phyloP scores from a whole-genome alignment of 371 early-diverging fungal genomes.

The Syncephalis plumigaleata region DNA sequence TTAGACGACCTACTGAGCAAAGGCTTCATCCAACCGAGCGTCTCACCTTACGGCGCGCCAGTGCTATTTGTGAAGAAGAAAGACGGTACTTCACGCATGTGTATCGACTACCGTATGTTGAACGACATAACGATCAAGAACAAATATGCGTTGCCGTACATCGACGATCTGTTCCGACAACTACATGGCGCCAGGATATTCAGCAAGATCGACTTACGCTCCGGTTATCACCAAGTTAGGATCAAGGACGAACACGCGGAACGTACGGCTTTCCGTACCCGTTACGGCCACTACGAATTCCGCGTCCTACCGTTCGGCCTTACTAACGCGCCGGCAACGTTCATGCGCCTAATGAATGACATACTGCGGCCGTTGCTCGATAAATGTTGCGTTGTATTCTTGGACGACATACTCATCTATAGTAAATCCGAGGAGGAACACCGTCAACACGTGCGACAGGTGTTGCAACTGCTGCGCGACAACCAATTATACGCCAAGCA shows the following conservation, averaged over 20 bases:
- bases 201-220: constrained; percentile 13
- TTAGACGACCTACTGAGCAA: neutral
- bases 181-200: constrained; percentile 11
- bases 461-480: constrained; percentile 15
- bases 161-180: constrained; percentile 7
- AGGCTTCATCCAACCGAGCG: constrained; percentile 1
- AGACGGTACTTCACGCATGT: constrained; percentile 20
- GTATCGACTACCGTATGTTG: constrained; percentile 20
- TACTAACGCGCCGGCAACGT: constrained; percentile 17
- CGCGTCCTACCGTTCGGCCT: constrained; percentile 17
- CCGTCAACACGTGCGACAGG: constrained; percentile 9
- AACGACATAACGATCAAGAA: neutral
- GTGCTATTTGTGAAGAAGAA: constrained; percentile 35
- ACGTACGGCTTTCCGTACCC: constrained; percentile 29
- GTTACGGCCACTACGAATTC: constrained; percentile 22
- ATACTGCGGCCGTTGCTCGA: constrained; percentile 10
- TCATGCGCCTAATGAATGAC: constrained; percentile 14
- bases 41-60: constrained; percentile 26
- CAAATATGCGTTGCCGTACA: neutral
- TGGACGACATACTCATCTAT: no score
- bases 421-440: constrained; percentile 12
- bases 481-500: constrained; percentile 14
- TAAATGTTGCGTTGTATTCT: neutral
- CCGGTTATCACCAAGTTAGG: constrained; percentile 19
- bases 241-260: constrained; percentile 8